Conservation (phyloP, 768 basidiomycete species). For the Boletus sp. region DNA sequence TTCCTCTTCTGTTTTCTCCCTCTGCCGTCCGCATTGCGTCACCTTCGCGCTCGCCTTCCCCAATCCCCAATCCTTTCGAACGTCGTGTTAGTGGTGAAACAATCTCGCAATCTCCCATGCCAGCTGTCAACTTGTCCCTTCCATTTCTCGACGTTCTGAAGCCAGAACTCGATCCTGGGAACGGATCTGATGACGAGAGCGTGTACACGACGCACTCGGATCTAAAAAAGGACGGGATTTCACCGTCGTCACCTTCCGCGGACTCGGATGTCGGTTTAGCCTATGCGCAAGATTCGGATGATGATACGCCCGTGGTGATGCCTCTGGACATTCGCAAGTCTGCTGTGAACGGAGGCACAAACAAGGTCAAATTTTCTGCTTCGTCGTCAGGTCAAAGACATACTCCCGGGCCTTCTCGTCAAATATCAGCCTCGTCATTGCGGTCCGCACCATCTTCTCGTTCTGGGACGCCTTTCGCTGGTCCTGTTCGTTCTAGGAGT, state of each 20-base stretch:
- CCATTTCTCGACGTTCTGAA: constrained; percentile 61
- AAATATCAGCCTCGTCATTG: constrained; percentile 24
- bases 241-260: constrained; percentile 26
- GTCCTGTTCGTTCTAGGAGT: constrained; percentile 21
- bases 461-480: constrained; percentile 8
- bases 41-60: constrained; percentile 31
- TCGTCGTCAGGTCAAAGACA: constrained; percentile 18
- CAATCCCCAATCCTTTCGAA: constrained; percentile 87
- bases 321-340: constrained; percentile 28
- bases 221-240: constrained; percentile 15
- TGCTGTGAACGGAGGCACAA: constrained; percentile 2
- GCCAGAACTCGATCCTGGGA: constrained; percentile 17
- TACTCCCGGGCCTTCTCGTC: constrained; percentile 26
- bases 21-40: constrained; percentile 27
- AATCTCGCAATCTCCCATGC: constrained; percentile 21
- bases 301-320: constrained; percentile 33
- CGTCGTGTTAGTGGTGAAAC: constrained; percentile 82
- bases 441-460: constrained; percentile 21
- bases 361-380: constrained; percentile 38
- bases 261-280: constrained; percentile 37
- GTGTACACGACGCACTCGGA: constrained; percentile 34
- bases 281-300: constrained; percentile 35
- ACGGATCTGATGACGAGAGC: constrained; percentile 35
- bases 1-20: constrained; percentile 20
- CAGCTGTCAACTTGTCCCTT: constrained; percentile 35